Evolutionary conservation across 1,139 yeast species (phyloP), one percentile per base, ranked within the genome.

Genomic region (Pichiaceae sp.): DNA sequence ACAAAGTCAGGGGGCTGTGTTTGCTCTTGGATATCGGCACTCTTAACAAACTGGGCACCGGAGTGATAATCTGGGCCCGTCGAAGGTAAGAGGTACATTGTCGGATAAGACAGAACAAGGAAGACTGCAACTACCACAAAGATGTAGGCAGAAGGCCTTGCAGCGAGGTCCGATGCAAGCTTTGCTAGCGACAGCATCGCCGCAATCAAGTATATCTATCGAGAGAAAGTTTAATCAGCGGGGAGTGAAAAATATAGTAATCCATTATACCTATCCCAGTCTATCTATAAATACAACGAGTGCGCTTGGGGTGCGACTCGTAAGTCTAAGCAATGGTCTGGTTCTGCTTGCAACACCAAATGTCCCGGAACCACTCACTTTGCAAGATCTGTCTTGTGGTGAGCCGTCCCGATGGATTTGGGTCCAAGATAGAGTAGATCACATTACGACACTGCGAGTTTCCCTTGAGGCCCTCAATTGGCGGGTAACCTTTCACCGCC

Each of bases 331-430:
- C n/a, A n/a, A n/a, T n/a, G n/a, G n/a, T n/a, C n/a, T n/a, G n/a
- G n/a, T 21, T 21, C 28, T 25, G 28, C 32, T 38, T 41, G 56
- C 96, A 86, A 23, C 85, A 76, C 45, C 64, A 70, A 42, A 89
- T 86, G 55, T 84, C 93, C 44, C 96, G 66, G 2, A 95, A 95
- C 97, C 97, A 91, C 60, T 91, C 97, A 56, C 94, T 80, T 55
- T 82, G 86, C 55, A 91, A 65, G 25, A 89, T 77, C 60, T 91
- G 96, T 50, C 78, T 76, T 20, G 93, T 95, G 17, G 84, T 89
- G 46, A 91, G 82, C 55, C 98, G 71, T 48, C 97, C 70, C 26
- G 67, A 66, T 2, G 97, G 95, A 34, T 79, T 78, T 1, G 98
- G 97, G 54, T 91, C 97, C 52, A 89, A 65, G 37, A 91, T 83